Percentiles rank a stretch among this genome's conserved stretches.
Conservation (phyloP, 352 stramenopile species). For the Albugo candida region DNA sequence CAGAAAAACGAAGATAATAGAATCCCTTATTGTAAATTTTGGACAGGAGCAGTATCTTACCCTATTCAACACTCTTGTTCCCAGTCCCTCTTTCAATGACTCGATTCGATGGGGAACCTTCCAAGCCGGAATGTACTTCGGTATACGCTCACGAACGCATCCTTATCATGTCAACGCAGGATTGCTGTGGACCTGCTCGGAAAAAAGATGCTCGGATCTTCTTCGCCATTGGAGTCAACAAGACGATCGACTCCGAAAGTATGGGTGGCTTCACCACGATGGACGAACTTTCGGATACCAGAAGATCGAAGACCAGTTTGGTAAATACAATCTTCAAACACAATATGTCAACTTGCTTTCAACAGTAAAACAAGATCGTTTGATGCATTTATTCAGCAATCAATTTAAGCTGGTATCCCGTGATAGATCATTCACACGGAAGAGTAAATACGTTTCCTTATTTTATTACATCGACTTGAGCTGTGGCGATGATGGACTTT, state of each 20-base stretch:
- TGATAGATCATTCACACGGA: no score
- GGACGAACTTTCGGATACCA: constrained; percentile 35
- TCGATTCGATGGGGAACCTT: constrained; percentile 51
- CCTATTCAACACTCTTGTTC: no score
- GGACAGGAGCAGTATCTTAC: no score
- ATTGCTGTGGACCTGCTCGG: constrained; percentile 47
- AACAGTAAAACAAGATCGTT: no score
- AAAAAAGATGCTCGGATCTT: constrained; percentile 22
- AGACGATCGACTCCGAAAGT: constrained; percentile 54
- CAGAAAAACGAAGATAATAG: no score
- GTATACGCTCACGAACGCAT: constrained; percentile 42
- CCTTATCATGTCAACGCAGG: constrained; percentile 44
- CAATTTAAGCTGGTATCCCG: no score
- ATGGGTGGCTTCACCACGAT: constrained; percentile 67
- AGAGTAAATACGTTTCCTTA: constrained; percentile 35
- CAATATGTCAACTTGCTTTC: constrained; percentile 23
- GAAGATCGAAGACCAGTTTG: constrained; percentile 53
- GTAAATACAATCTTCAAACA: constrained; percentile 36
- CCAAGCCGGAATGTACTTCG: constrained; percentile 58
- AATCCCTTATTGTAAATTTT: no score
- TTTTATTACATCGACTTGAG: constrained; percentile 66
- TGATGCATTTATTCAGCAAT: no score
- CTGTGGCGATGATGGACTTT: constrained; percentile 44
- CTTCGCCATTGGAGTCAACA: constrained; percentile 54
- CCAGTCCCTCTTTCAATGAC: no score